Evolutionary conservation across 352 stramenopile species (phyloP).

Genomic region (Plasmopara halstedii): DNA sequence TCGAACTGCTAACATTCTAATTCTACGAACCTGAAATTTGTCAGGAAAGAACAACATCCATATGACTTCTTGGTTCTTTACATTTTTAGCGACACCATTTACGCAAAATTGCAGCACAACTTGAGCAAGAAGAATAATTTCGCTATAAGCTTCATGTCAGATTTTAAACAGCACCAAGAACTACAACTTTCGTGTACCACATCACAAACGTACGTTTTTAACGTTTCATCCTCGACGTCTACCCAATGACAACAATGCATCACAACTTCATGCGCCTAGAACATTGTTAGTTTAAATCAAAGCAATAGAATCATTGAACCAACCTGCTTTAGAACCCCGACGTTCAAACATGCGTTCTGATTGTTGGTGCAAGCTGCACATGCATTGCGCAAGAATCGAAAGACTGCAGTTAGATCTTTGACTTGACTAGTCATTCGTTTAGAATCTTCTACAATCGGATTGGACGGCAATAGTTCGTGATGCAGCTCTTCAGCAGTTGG

Average conservation of each 20-base stretch:
- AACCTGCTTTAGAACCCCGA: slow-evolving; percentile 15
- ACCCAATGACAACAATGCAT: slow-evolving; percentile 42
- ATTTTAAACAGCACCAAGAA: not conserved
- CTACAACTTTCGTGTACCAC: not conserved
- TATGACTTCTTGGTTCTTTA: slow-evolving; percentile 33
- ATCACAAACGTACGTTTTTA: slow-evolving; percentile 27
- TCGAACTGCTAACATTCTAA: no score
- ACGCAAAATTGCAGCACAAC: slow-evolving; percentile 71
- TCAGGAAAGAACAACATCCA: slow-evolving; percentile 68
- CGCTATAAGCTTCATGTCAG: slow-evolving; percentile 11
- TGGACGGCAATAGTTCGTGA: slow-evolving; percentile 23
- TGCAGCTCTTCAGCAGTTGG: slow-evolving; percentile 18
- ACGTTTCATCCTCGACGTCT: slow-evolving; percentile 47
- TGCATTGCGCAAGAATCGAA: slow-evolving; percentile 70
- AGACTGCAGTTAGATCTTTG: slow-evolving; percentile 28
- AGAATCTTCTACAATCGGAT: slow-evolving; percentile 21
- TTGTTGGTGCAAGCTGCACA: slow-evolving; percentile 42
- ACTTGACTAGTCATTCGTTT: slow-evolving; percentile 3
- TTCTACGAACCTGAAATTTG: slow-evolving; percentile 48
- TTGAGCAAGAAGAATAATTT: slow-evolving; percentile 46
- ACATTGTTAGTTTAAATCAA: not conserved
- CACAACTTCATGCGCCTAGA: slow-evolving; percentile 34
- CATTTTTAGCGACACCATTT: slow-evolving; percentile 46
- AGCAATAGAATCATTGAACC: not conserved
- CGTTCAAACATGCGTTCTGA: slow-evolving; percentile 35